phyloP scores from a whole-genome alignment of 2,329 filamentous ascomycete species.

The Endoconidiophora polonica region DNA sequence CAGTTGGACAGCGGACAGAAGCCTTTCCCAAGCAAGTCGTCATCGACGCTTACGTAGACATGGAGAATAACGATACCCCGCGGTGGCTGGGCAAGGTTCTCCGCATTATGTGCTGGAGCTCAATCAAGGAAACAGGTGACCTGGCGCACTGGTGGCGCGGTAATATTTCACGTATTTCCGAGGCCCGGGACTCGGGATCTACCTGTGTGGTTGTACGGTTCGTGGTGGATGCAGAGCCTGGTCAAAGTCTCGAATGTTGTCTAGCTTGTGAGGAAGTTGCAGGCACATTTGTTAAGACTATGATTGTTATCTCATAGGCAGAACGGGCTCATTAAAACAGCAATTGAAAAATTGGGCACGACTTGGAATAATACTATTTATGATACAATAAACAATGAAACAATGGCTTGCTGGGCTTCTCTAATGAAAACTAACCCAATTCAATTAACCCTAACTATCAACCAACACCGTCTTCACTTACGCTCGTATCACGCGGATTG shows the following conservation, averaged over 20 bases:
- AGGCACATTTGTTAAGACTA: conserved; percentile 30
- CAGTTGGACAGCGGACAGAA: conserved; percentile 18
- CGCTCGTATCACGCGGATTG: neutral
- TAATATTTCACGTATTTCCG: conserved; percentile 31
- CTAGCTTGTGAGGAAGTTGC: conserved; percentile 79
- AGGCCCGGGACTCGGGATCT: too few species aligned
- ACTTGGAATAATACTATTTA: neutral
- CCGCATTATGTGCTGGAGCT: conserved; percentile 36
- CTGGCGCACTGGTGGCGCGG: conserved; percentile 52
- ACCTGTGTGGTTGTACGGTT: conserved; percentile 1
- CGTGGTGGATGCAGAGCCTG: conserved; percentile 32
- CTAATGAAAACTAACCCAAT: neutral
- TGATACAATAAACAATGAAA: too few species aligned
- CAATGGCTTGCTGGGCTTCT: neutral
- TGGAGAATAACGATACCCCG: conserved; percentile 46
- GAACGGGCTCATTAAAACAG: neutral
- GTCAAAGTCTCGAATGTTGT: conserved; percentile 44
- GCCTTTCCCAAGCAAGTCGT: conserved; percentile 17
- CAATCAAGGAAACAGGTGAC: conserved; percentile 26
- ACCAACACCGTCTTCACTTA: neutral
- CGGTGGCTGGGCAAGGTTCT: conserved; percentile 49
- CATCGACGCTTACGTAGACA: conserved; percentile 51
- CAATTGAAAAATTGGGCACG: neutral
- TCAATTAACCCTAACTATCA: too few species aligned
- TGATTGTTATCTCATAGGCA: neutral